phyloP scores from a whole-genome alignment of 495 filamentous ascomycete species.

The Terfezia claveryi region DNA sequence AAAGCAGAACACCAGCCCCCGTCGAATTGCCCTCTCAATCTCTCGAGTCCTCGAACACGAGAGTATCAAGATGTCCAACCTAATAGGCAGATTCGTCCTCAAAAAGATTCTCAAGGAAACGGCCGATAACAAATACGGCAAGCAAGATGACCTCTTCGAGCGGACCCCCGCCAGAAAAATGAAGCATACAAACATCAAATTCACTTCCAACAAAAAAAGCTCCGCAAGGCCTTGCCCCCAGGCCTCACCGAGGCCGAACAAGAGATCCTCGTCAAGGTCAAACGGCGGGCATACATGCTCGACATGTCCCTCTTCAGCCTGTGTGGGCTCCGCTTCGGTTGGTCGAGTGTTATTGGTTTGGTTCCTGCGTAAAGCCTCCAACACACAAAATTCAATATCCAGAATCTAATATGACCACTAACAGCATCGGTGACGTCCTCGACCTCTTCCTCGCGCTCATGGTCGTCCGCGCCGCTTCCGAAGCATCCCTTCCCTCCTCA shows the following conservation, averaged over 20 bases:
- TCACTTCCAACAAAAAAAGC: constrained; percentile 34
- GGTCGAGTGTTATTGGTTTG: constrained; percentile 58
- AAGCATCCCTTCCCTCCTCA: constrained; percentile 41
- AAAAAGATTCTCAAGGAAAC: constrained; percentile 47
- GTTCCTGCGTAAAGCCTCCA: constrained; percentile 37
- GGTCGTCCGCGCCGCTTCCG: constrained; percentile 43
- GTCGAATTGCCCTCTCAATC: no score
- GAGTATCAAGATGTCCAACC: constrained; percentile 27
- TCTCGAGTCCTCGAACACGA: no score
- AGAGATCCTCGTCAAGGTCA: constrained; percentile 56
- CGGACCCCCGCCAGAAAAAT: constrained; percentile 45
- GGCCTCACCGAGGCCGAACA: constrained; percentile 61
- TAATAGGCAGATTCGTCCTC: constrained; percentile 33
- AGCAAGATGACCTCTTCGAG: constrained; percentile 51
- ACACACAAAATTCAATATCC: not conserved
- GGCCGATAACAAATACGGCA: constrained; percentile 41
- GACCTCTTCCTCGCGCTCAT: constrained; percentile 48
- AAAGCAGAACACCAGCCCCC: no score
- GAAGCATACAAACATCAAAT: constrained; percentile 25
- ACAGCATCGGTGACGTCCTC: constrained; percentile 42
- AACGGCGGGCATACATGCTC: constrained; percentile 55
- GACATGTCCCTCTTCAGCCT: constrained; percentile 61
- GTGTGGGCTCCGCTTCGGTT: constrained; percentile 58
- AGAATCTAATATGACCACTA: constrained; percentile 20
- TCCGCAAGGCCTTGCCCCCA: constrained; percentile 43